These are phyloP conservation scores for Pichia sp. DNA, from an alignment of 1,139 yeast genomes.

Conservation along the genomic window DNA sequence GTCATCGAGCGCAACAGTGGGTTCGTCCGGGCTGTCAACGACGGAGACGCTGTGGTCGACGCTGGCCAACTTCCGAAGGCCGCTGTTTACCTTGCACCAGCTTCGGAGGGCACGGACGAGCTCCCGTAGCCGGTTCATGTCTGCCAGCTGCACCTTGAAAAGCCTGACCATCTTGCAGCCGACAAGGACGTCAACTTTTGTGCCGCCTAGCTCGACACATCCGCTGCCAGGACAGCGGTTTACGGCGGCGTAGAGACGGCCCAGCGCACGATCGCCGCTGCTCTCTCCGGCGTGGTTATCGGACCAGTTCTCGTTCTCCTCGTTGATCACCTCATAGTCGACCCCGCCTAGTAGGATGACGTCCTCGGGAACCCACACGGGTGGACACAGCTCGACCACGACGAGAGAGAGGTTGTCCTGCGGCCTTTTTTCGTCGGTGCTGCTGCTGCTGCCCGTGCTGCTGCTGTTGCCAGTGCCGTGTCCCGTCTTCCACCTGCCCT, in stretches of 20 bases:
- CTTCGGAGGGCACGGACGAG: constrained; percentile 22
- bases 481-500: neutral
- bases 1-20: neutral
- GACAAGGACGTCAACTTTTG: constrained; percentile 16
- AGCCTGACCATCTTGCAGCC: constrained; percentile 28
- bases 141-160: constrained; percentile 23
- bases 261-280: neutral
- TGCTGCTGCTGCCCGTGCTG: neutral
- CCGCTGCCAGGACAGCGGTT: neutral
- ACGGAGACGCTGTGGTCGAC: neutral
- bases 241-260: neutral
- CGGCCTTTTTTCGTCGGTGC: constrained; percentile 7
- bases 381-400: constrained; percentile 30
- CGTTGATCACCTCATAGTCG: constrained; percentile 24
- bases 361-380: constrained; percentile 32
- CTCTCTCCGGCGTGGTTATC: constrained; percentile 5
- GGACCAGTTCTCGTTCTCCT: constrained; percentile 16
- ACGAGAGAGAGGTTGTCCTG: constrained; percentile 22
- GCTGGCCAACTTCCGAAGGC: neutral
- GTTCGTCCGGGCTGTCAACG: neutral
- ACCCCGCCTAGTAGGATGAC: constrained; percentile 22
- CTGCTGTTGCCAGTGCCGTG: neutral
- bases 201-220: neutral
- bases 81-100: constrained; percentile 21
- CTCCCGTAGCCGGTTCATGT: constrained; percentile 19